Conservation (phyloP, 176 grass and related monocot species). For the Chloris gayana region DNA sequence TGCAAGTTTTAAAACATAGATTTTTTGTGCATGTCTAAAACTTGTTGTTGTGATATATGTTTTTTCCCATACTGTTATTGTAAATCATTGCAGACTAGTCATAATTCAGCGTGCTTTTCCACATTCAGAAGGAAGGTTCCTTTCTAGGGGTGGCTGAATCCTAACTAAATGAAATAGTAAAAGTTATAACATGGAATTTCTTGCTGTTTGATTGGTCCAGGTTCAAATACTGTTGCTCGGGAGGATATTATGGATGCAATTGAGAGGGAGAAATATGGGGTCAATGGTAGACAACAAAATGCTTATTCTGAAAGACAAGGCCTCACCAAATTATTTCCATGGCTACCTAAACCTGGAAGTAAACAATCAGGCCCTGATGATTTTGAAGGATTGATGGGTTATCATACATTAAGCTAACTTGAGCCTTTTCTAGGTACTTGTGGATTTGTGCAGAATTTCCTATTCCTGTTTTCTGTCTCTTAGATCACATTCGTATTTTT, state of each 20-base stretch:
- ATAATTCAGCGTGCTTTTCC: conserved; percentile 5
- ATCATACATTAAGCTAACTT: conserved; percentile 73
- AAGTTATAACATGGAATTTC: conserved; percentile 14
- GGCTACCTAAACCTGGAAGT: conserved; percentile 69
- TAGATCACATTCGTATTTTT: neutral
- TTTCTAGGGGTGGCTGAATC: neutral
- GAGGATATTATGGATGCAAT: conserved; percentile 95
- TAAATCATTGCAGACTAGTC: neutral
- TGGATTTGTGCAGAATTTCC: neutral
- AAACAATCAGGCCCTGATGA: conserved; percentile 67
- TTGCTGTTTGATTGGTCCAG: conserved; percentile 48
- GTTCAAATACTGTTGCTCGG: conserved; percentile 61
- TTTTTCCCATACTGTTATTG: conserved; percentile 19
- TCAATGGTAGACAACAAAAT: conserved; percentile 64
- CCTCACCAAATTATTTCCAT: conserved; percentile 84
- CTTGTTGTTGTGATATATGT: neutral
- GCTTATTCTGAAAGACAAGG: conserved; percentile 53
- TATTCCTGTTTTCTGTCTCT: neutral
- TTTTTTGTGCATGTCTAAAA: neutral
- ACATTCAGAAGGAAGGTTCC: neutral
- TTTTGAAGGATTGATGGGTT: conserved; percentile 69
- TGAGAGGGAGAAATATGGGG: conserved; percentile 92
- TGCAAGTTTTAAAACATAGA: conserved; percentile 13
- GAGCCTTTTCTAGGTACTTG: conserved; percentile 42
- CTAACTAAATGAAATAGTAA: neutral